A percentile compares a stretch with the other conserved stretches of the same genome.
Conservation (phyloP, 192 early-diverging fungal species). For the Bifiguratus adelaidae region DNA sequence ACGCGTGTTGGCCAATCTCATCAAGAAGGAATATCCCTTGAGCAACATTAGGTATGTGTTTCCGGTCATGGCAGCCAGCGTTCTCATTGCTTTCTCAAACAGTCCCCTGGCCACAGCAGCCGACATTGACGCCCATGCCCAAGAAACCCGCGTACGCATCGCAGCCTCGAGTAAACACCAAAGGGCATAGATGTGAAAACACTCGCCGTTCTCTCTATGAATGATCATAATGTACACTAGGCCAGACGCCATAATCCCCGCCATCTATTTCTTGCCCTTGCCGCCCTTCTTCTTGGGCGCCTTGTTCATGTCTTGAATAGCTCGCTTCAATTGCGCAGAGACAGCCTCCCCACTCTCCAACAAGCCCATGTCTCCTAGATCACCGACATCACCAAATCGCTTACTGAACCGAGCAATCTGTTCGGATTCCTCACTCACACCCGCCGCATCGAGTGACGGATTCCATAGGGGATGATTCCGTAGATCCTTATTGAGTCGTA, state of each 20-base stretch:
- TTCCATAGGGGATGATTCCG: constrained; percentile 93
- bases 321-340: constrained; percentile 21
- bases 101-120: no score
- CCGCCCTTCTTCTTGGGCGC: constrained; percentile 4
- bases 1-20: constrained; percentile 80
- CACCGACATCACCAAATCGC: constrained; percentile 60
- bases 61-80: constrained; percentile 13
- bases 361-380: constrained; percentile 29
- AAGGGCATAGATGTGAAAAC: no score
- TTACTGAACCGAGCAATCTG: constrained; percentile 76
- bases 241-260: no score
- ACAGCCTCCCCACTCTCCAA: constrained; percentile 19
- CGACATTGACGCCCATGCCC: no score
- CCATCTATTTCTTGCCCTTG: constrained; percentile 15
- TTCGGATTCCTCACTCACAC: constrained; percentile 67
- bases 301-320: constrained; percentile 7
- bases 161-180: no score
- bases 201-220: no score
- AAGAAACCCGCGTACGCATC: no score
- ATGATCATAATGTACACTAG: no score
- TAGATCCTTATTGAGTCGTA: constrained; percentile 87
- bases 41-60: constrained; percentile 51
- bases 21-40: constrained; percentile 75
- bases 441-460: constrained; percentile 39
- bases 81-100: no score